Evolutionary conservation across 2,329 filamentous ascomycete genomes (phyloP).

Genomic region (Ophiognomonia clavigignenti-juglandacearum): DNA sequence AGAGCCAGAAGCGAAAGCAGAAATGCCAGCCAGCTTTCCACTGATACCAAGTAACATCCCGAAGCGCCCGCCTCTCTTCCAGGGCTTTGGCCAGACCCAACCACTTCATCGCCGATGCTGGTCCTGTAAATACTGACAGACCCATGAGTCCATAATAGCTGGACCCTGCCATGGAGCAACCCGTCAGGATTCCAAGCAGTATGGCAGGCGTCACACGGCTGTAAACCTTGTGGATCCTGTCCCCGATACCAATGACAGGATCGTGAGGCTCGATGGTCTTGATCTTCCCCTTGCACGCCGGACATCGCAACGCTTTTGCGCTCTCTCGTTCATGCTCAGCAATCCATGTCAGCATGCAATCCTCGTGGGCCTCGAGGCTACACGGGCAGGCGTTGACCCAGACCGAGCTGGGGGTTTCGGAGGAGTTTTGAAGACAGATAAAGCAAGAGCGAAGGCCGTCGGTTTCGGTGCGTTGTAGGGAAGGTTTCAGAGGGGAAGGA

Average conservation of each 20-base stretch:
- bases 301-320: conserved; percentile 69
- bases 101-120: conserved; percentile 37
- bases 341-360: conserved; percentile 87
- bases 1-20: conserved; percentile 23
- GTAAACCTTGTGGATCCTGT: conserved; percentile 51
- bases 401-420: conserved; percentile 39
- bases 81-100: conserved; percentile 22
- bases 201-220: conserved; percentile 55
- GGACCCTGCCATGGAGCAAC: conserved; percentile 46
- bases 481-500: not conserved
- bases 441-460: conserved; percentile 46
- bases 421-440: conserved; percentile 57
- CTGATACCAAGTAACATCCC: conserved; percentile 7
- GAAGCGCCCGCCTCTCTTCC: conserved; percentile 8
- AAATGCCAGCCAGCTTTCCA: conserved; percentile 14
- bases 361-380: conserved; percentile 84
- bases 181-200: conserved; percentile 55
- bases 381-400: conserved; percentile 93
- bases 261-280: conserved; percentile 70
- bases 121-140: conserved; percentile 48
- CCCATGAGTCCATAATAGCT: conserved; percentile 49
- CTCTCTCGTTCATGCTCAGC: conserved; percentile 73
- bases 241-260: conserved; percentile 62
- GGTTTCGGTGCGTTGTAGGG: conserved; percentile 11
- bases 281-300: conserved; percentile 84